Base-by-base conservation (phyloP, 495 filamentous ascomycete genomes). In the Annulohypoxylon stygium region DNA sequence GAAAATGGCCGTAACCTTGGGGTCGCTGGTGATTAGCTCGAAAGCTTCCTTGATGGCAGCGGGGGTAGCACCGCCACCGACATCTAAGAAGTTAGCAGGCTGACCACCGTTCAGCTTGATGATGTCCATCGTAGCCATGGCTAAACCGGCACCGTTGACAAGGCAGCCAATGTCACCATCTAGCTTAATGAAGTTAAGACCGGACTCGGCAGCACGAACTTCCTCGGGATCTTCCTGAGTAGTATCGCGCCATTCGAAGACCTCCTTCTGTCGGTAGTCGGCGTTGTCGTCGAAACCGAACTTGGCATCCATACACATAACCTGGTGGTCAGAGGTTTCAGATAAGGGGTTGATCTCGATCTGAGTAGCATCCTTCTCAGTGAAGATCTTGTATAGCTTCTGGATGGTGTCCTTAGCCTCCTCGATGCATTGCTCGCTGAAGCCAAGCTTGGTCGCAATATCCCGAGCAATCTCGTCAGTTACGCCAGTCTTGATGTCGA, bases 71-170 rank as follows among this genome's bases (percentile, higher is more conserved):
- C 96, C 96, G 81, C 96, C 96, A 73, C 96, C 96, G 71, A 98
- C 97, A 80, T 99, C 96, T 67, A 99, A 88, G 91, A 99, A 99
- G 88, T 99, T 99, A 67, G 96, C 96, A 61, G 96, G 96, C 78
- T 88, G 87, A 60, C 96, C 96, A 78, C 96, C 96, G 85, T 99
- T 99, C 30, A 99, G 90, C 88, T 99, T 99, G 88, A 99, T 99
- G 84, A 99, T 98, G 83, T 99, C 96, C 96, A 99, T 99, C 75
- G 96, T 99, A 63, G 96, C 96, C 96, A 99, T 99, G 80, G 96
- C 96, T 66, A 99, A 92, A 86, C 96, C 96, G 74, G 96, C 96
- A 81, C 96, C 96, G 83, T 99, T 99, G 85, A 99, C 96, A 81
- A 99, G 87, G 86, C 96, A 99, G 80, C 96, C 96, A 81, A 99